Percentiles rank a stretch among this genome's conserved stretches.
phyloP scores from a whole-genome alignment of 495 filamentous ascomycete genomes.

The Penicillium herquei region DNA sequence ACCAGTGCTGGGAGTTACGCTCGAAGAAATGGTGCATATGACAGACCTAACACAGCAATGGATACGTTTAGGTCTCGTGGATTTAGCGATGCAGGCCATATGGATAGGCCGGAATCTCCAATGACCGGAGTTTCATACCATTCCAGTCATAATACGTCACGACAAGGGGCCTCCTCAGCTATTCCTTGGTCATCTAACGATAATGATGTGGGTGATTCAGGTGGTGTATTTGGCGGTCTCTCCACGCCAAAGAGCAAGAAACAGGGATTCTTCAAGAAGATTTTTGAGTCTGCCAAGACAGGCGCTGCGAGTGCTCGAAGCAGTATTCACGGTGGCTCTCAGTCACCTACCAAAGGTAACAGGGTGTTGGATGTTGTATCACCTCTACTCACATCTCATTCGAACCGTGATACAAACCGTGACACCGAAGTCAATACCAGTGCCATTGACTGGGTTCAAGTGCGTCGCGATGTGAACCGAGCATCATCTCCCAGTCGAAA shows the following conservation, averaged over 20 bases:
- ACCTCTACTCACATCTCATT: constrained; percentile 30
- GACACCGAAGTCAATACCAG: constrained; percentile 64
- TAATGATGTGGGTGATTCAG: constrained; percentile 42
- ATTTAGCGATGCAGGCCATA: constrained; percentile 43
- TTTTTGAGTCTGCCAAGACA: constrained; percentile 91
- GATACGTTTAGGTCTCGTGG: constrained; percentile 42
- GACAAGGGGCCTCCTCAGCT: constrained; percentile 47
- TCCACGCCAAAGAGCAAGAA: constrained; percentile 88
- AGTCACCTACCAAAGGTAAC: constrained; percentile 48
- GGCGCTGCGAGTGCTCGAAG: constrained; percentile 86
- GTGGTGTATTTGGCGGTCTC: constrained; percentile 69
- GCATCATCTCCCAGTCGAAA: constrained; percentile 89
- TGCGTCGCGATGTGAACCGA: constrained; percentile 90
- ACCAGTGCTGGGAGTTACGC: constrained; percentile 93
- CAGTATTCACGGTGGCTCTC: constrained; percentile 63
- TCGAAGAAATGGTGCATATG: constrained; percentile 52
- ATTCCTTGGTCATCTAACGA: constrained; percentile 44
- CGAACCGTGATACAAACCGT: constrained; percentile 50
- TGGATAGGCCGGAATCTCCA: constrained; percentile 63
- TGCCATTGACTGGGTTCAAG: constrained; percentile 88
- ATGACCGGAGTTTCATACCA: constrained; percentile 79
- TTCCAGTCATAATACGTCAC: constrained; percentile 73
- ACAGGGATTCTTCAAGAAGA: constrained; percentile 93
- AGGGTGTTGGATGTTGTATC: constrained; percentile 36
- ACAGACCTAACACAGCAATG: constrained; percentile 53